Conservation (phyloP, 768 basidiomycete species). For the Termitomyces sp. region DNA sequence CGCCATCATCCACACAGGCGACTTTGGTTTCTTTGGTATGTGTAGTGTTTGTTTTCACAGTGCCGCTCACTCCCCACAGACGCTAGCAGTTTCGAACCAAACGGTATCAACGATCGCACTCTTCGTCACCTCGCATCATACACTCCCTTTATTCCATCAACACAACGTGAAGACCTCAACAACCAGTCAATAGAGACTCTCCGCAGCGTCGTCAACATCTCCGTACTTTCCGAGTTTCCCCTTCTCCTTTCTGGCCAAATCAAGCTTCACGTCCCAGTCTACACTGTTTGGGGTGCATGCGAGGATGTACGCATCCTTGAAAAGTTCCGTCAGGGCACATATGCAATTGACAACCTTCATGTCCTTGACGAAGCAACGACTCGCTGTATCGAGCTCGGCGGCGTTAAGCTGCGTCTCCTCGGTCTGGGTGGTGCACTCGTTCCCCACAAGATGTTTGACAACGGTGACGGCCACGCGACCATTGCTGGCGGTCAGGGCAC, state of each 20-base stretch:
- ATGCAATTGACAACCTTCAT: constrained; percentile 84
- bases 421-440: constrained; percentile 95
- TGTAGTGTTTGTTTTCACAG: constrained; percentile 4
- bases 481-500: constrained; percentile 98
- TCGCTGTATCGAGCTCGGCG: constrained; percentile 85
- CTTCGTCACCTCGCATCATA: constrained; percentile 95
- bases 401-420: constrained; percentile 89
- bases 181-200: constrained; percentile 66
- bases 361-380: constrained; percentile 96
- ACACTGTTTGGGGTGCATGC: constrained; percentile 95
- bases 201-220: constrained; percentile 69
- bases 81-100: constrained; percentile 67
- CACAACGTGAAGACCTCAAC: constrained; percentile 76
- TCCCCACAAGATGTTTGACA: constrained; percentile 92
- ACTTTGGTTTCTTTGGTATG: constrained; percentile 97
- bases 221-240: constrained; percentile 90
- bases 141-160: constrained; percentile 85
- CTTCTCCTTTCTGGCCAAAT: constrained; percentile 85
- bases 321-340: constrained; percentile 82
- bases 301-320: constrained; percentile 93
- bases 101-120: constrained; percentile 83
- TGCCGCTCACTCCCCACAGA: constrained; percentile 37
- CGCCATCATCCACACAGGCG: constrained; percentile 95
- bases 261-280: constrained; percentile 89
- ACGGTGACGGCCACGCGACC: constrained; percentile 91